Evolutionary conservation across 345 rosid species (phyloP).

Genomic region (Eucalyptus cloeziana): DNA sequence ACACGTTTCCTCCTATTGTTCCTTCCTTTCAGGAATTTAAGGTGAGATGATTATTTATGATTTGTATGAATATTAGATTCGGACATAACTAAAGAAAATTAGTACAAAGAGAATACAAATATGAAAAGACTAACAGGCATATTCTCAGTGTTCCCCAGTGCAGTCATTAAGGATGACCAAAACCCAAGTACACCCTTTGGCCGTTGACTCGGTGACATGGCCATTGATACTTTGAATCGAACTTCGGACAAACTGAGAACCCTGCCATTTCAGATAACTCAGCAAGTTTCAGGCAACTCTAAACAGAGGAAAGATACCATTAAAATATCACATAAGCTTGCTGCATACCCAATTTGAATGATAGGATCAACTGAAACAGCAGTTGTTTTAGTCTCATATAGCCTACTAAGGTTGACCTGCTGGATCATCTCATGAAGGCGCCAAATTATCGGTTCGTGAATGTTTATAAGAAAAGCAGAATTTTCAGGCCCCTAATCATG

Average conservation of each 20-base stretch:
- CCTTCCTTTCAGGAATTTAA: neutral
- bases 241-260: slow-evolving; percentile 82
- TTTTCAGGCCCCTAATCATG: slow-evolving; percentile 61
- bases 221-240: slow-evolving; percentile 84
- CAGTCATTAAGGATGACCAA: slow-evolving; percentile 98
- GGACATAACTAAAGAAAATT: neutral
- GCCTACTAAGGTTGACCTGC: slow-evolving; percentile 67
- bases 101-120: neutral
- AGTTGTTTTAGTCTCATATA: slow-evolving; percentile 47
- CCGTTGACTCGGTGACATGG: slow-evolving; percentile 95
- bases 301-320: neutral
- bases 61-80: neutral
- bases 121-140: slow-evolving; percentile 65
- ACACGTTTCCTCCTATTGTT: neutral
- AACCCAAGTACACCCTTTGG: slow-evolving; percentile 98
- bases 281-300: neutral
- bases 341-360: slow-evolving; percentile 78
- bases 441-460: slow-evolving; percentile 98
- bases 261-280: slow-evolving; percentile 30
- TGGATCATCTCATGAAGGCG: slow-evolving; percentile 97
- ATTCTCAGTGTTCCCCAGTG: slow-evolving; percentile 94
- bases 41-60: neutral
- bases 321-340: neutral
- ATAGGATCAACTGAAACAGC: slow-evolving; percentile 96
- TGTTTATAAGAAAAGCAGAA: slow-evolving; percentile 75